Evolutionary conservation across 371 early-diverging fungal genomes (phyloP), one percentile per base, ranked within the genome.

Genomic region (Mortierella sp.): DNA sequence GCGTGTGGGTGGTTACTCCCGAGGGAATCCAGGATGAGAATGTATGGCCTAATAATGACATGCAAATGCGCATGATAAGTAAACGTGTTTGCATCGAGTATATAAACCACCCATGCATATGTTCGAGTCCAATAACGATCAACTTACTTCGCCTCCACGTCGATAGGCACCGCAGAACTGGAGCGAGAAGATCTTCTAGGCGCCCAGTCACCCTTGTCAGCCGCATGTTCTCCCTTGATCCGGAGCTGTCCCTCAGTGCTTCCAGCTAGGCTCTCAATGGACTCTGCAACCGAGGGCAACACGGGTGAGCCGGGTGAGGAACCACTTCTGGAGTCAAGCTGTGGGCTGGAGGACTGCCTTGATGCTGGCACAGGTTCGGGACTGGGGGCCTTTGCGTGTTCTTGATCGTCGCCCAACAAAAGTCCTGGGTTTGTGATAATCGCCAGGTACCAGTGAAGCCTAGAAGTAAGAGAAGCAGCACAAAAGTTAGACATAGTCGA

Each of bases 361-460:
- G 41, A 41, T 13, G 65, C 66, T 8, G 45, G n/a, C 29, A 40
- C 39, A 19, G 53, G 0, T 19, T 48, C 16, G 24, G n/a, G n/a
- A n/a, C n/a, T n/a, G n/a, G n/a, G n/a, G n/a, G n/a, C n/a, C n/a
- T n/a, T n/a, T n/a, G n/a, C n/a, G n/a, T n/a, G n/a, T n/a, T 19
- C 48, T 24, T 55, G 22, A 24, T 34, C 26, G 24, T 61, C 52
- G 16, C 22, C 22, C 26, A 83, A 44, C 11, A 83, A 67, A 8
- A 83, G 71, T 8, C 76, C 75, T 11, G 91, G 89, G 73, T 94
- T 89, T 70, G 85, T 87, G 19, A 94, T 87, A 22, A 94, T 79
- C 7, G 90, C 90, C 2, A 92, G 84, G 74, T 91, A 93, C 94
- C 94, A 94, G 69, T 94, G 94, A 45, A 89, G 70, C 48, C 87